These are phyloP conservation scores for Massarina eburnea DNA, from an alignment of 2,329 filamentous ascomycete species.

Conservation along the genomic window DNA sequence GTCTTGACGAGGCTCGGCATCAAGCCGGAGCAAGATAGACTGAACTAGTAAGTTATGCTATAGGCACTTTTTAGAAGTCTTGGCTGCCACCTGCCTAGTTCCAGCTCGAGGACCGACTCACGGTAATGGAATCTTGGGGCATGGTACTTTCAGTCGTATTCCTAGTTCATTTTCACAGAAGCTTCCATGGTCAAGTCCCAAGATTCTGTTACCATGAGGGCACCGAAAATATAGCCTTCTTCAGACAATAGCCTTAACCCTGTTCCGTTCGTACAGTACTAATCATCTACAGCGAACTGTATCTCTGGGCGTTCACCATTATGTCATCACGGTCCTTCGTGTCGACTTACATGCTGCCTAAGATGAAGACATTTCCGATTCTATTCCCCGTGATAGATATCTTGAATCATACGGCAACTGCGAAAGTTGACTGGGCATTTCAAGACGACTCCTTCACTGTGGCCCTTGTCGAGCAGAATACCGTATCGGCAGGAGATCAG, in stretches of 20 bases:
- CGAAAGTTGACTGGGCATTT: constrained; percentile 51
- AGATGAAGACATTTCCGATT: constrained; percentile 37
- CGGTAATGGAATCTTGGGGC: too few relatives aligned
- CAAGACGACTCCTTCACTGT: constrained; percentile 42
- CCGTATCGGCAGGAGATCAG: constrained; percentile 42
- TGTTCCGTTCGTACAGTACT: too few relatives aligned
- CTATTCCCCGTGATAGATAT: constrained; percentile 55
- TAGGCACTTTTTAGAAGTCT: too few relatives aligned
- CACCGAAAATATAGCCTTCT: too few relatives aligned
- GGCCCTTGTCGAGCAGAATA: constrained; percentile 38
- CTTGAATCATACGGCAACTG: constrained; percentile 50
- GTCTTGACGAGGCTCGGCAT: constrained; percentile 19
- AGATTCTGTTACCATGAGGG: too few relatives aligned
- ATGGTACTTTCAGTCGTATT: too few relatives aligned
- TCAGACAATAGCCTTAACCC: too few relatives aligned
- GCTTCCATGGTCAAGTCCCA: too few relatives aligned
- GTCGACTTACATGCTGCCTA: constrained; percentile 40
- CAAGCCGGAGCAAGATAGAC: constrained; percentile 15
- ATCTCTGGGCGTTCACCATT: constrained; percentile 53
- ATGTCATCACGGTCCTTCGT: constrained; percentile 56
- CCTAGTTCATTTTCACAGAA: too few relatives aligned
- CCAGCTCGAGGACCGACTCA: too few relatives aligned
- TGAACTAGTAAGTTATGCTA: constrained; percentile 27
- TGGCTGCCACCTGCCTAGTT: not conserved
- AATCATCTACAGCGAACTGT: not conserved